phyloP scores from a whole-genome alignment of 2,329 filamentous ascomycete species.

The Huntiella savannae region DNA sequence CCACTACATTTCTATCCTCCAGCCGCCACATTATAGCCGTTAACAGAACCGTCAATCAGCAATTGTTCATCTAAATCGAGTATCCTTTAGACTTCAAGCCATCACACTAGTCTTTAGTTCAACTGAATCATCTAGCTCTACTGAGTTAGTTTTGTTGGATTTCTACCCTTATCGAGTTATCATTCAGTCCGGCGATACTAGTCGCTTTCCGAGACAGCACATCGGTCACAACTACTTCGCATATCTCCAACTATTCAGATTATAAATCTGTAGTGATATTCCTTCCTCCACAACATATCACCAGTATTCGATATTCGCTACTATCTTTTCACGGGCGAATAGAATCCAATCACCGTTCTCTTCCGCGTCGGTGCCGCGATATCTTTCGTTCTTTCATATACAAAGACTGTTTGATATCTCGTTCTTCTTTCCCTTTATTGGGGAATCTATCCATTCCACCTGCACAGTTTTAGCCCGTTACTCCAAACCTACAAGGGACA shows the following conservation, averaged over 20 bases:
- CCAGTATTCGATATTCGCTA: background rate
- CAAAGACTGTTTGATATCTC: constrained; percentile 4
- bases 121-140: too few species aligned
- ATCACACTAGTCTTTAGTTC: too few species aligned
- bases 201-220: too few species aligned
- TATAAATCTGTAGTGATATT: background rate
- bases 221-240: background rate
- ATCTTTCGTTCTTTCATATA: constrained; percentile 1
- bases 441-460: background rate
- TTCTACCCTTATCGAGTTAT: too few species aligned
- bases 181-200: too few species aligned
- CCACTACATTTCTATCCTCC: constrained; percentile 10
- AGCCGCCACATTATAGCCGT: background rate
- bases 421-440: background rate
- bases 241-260: background rate
- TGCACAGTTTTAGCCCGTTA: background rate
- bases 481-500: too few species aligned
- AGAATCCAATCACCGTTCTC: too few species aligned
- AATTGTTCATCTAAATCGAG: background rate
- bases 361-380: constrained; percentile 5
- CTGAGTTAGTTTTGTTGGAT: too few species aligned
- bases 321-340: background rate
- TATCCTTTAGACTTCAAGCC: background rate
- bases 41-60: background rate
- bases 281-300: background rate